phyloP scores from a whole-genome alignment of 495 filamentous ascomycete genomes.

The Acidiella bohemica region DNA sequence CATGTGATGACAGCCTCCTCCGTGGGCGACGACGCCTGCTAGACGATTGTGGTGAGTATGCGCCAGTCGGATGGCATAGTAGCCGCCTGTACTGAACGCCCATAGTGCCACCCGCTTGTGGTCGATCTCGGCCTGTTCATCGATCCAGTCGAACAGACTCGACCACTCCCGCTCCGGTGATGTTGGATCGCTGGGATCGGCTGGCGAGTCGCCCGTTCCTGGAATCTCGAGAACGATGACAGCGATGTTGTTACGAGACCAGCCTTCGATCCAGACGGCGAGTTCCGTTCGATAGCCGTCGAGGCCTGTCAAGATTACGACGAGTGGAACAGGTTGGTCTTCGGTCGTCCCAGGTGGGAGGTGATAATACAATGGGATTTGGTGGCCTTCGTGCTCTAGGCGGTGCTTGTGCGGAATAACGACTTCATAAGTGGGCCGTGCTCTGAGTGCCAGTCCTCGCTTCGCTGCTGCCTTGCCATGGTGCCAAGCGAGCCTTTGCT shows the following conservation, averaged over 20 bases:
- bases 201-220: conserved; percentile 66
- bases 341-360: conserved; percentile 35
- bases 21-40: conserved; percentile 52
- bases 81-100: conserved; percentile 63
- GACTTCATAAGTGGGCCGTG: conserved; percentile 42
- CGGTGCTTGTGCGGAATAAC: conserved; percentile 44
- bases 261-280: conserved; percentile 55
- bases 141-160: conserved; percentile 56
- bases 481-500: conserved; percentile 51
- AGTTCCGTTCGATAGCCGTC: conserved; percentile 73
- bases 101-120: conserved; percentile 49
- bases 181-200: conserved; percentile 41
- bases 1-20: conserved; percentile 59
- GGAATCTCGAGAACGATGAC: conserved; percentile 58
- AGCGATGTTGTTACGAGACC: conserved; percentile 43
- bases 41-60: conserved; percentile 52
- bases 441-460: conserved; percentile 45
- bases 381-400: conserved; percentile 35
- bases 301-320: conserved; percentile 61
- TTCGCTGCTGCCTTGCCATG: conserved; percentile 51
- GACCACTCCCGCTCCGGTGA: conserved; percentile 46
- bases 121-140: conserved; percentile 43
- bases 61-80: conserved; percentile 61
- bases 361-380: conserved; percentile 53
- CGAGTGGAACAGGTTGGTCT: conserved; percentile 38